Conservation (phyloP, 805 yeast species). For the Candida corydali region DNA sequence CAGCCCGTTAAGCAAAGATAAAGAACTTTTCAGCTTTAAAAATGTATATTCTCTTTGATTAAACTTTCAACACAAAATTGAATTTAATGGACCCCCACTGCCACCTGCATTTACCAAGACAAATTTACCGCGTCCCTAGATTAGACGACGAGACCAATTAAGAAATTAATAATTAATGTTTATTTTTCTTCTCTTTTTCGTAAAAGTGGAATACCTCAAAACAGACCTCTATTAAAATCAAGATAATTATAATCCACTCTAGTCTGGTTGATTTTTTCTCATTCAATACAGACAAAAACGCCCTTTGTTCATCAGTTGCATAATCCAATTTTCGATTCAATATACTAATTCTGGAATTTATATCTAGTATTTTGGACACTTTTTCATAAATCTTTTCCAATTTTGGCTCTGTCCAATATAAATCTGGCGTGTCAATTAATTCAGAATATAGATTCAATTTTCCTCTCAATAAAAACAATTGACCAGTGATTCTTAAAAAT, state of each 20-base stretch:
- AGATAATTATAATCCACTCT: constrained; percentile 83
- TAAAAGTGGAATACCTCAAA: constrained; percentile 76
- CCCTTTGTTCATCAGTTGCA: constrained; percentile 83
- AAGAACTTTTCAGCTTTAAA: no score
- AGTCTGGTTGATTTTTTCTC: constrained; percentile 73
- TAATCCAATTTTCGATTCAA: constrained; percentile 84
- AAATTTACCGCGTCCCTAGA: background rate
- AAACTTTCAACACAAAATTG: no score
- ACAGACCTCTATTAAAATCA: constrained; percentile 80
- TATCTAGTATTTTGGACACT: constrained; percentile 69
- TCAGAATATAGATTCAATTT: constrained; percentile 82
- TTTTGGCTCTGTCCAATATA: constrained; percentile 90
- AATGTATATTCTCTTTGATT: no score
- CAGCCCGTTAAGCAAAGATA: no score
- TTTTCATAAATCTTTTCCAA: constrained; percentile 71
- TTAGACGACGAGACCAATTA: constrained; percentile 1
- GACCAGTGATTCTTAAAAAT: constrained; percentile 66
- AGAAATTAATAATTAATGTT: background rate
- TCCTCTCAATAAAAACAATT: constrained; percentile 72
- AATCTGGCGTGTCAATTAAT: constrained; percentile 85
- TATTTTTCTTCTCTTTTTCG: constrained; percentile 10
- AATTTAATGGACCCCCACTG: no score
- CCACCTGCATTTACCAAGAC: background rate
- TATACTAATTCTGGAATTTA: constrained; percentile 71
- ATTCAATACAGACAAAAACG: constrained; percentile 66